Evolutionary conservation across 768 basidiomycete genomes (phyloP).

Genomic region (Mycena filopes): DNA sequence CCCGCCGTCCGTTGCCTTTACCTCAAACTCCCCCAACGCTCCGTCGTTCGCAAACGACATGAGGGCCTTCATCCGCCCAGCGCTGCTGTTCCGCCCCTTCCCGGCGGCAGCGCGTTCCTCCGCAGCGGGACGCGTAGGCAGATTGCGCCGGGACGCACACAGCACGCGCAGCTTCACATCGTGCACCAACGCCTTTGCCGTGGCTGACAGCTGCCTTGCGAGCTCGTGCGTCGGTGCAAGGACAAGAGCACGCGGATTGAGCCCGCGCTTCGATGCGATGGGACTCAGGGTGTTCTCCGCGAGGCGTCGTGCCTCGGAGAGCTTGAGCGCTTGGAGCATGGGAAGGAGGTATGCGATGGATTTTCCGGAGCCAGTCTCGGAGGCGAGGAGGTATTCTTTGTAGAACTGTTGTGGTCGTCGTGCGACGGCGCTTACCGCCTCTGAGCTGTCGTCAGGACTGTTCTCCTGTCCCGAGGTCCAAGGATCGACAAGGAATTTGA

Average conservation of each 20-base stretch:
- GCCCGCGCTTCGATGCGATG: constrained; percentile 37
- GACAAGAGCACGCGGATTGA: constrained; percentile 81
- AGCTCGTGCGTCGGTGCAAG: constrained; percentile 93
- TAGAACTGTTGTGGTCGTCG: constrained; percentile 39
- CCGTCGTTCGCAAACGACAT: constrained; percentile 27
- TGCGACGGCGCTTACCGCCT: constrained; percentile 10
- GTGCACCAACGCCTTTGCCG: constrained; percentile 82
- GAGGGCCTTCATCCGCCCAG: constrained; percentile 28
- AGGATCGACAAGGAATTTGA: constrained; percentile 68
- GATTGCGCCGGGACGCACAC: constrained; percentile 75
- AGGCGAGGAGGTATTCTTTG: constrained; percentile 76
- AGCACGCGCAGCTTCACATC: constrained; percentile 78
- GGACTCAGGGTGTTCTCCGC: constrained; percentile 21
- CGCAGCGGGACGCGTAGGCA: constrained; percentile 40
- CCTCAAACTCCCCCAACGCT: constrained; percentile 40
- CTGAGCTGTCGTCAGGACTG: background rate
- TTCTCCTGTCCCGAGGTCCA: constrained; percentile 26
- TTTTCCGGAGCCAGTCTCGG: constrained; percentile 93
- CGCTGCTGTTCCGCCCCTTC: constrained; percentile 57
- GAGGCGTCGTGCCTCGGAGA: constrained; percentile 23
- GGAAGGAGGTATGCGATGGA: constrained; percentile 92
- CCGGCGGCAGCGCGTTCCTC: constrained; percentile 55
- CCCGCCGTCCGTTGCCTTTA: constrained; percentile 26
- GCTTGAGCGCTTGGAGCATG: constrained; percentile 81
- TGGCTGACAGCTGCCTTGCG: constrained; percentile 78